Evolutionary conservation across 2,329 filamentous ascomycete genomes (phyloP).

Genomic region (Chrysosporium queenslandicum): DNA sequence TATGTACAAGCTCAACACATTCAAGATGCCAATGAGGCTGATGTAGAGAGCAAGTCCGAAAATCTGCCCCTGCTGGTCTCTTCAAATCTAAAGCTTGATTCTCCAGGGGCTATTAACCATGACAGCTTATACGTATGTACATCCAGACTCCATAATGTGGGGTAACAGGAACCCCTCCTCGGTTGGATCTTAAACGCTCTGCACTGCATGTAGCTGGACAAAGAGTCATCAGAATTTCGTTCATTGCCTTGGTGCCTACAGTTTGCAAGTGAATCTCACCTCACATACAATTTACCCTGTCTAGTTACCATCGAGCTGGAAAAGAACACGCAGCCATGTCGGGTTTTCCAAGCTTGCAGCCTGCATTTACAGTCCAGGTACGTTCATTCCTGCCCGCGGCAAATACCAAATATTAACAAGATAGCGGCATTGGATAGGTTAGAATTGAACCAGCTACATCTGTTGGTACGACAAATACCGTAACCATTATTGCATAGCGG

Average conservation of each 20-base stretch:
- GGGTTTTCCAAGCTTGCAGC: slow-evolving; percentile 32
- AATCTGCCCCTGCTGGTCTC: too few relatives aligned
- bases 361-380: slow-evolving; percentile 35
- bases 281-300: neutral
- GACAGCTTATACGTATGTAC: too few relatives aligned
- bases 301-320: neutral
- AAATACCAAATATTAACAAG: neutral
- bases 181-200: too few relatives aligned
- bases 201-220: too few relatives aligned
- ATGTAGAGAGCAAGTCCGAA: too few relatives aligned
- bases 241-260: neutral
- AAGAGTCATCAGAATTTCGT: too few relatives aligned
- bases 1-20: too few relatives aligned
- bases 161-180: too few relatives aligned
- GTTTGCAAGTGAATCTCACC: neutral
- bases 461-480: slow-evolving; percentile 24
- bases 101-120: too few relatives aligned
- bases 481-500: neutral
- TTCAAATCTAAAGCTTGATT: too few relatives aligned
- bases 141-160: too few relatives aligned
- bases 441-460: slow-evolving; percentile 23
- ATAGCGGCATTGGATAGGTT: slow-evolving; percentile 21
- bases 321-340: slow-evolving; percentile 21
- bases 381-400: neutral
- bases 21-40: too few relatives aligned